Evolutionary conservation across 208 protist species (phyloP).

Genomic region (Trypanosoma melophagium): DNA sequence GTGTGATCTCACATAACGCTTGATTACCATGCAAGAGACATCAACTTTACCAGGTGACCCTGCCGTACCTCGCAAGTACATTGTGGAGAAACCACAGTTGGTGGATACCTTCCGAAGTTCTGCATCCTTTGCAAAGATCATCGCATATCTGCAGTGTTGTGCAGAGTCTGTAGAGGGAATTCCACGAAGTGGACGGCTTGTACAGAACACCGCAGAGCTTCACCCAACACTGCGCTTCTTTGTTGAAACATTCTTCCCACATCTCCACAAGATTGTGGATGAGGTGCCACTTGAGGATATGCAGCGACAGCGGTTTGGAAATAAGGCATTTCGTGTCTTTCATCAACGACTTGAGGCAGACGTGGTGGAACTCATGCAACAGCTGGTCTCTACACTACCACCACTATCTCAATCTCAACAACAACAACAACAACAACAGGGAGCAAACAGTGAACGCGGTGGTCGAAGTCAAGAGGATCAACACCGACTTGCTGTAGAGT

Average conservation of each 20-base stretch:
- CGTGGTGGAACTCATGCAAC: slow-evolving; percentile 43
- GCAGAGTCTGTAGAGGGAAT: slow-evolving; percentile 38
- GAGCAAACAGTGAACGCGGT: neutral
- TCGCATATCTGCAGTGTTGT: slow-evolving; percentile 64
- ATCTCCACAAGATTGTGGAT: slow-evolving; percentile 51
- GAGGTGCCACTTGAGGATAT: slow-evolving; percentile 77
- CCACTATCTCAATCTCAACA: neutral
- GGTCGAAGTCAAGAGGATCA: slow-evolving; percentile 14
- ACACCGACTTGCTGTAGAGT: slow-evolving; percentile 58
- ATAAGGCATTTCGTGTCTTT: slow-evolving; percentile 80
- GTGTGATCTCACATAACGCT: no score
- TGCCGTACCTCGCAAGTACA: slow-evolving; percentile 50
- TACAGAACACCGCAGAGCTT: slow-evolving; percentile 21
- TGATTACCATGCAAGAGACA: neutral
- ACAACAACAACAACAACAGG: neutral
- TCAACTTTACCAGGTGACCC: neutral
- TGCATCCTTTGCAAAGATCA: slow-evolving; percentile 63
- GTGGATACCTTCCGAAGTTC: slow-evolving; percentile 58
- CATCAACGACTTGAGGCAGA: slow-evolving; percentile 54
- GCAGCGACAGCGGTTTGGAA: slow-evolving; percentile 85
- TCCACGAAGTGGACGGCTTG: slow-evolving; percentile 20
- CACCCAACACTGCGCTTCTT: slow-evolving; percentile 48
- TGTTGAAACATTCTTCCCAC: slow-evolving; percentile 50
- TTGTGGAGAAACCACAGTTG: slow-evolving; percentile 65
- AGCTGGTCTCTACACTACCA: slow-evolving; percentile 53